These are phyloP conservation scores for Amauroascus niger DNA, from an alignment of 2,329 filamentous ascomycete species.

Conservation along the genomic window DNA sequence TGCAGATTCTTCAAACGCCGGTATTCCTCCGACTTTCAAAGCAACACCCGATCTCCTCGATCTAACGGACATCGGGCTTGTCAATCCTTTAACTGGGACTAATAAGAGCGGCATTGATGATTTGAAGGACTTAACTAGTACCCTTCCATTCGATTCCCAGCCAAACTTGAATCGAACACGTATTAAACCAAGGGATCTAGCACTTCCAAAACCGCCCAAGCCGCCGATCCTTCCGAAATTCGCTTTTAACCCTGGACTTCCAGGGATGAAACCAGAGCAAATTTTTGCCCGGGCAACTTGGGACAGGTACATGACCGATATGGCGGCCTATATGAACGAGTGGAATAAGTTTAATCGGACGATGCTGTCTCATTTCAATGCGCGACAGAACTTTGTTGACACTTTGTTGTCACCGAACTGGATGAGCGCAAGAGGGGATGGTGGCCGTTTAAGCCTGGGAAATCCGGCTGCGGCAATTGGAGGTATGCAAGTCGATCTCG, in stretches of 20 bases:
- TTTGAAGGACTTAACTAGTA: conserved; percentile 44
- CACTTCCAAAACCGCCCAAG: conserved; percentile 44
- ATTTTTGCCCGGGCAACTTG: conserved; percentile 41
- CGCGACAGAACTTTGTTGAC: conserved; percentile 41
- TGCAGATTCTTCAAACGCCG: background rate
- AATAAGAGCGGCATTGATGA: conserved; percentile 43
- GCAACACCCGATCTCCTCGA: conserved; percentile 29
- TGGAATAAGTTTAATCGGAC: conserved; percentile 47
- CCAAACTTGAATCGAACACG: conserved; percentile 34
- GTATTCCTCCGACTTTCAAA: background rate
- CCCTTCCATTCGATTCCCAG: conserved; percentile 51
- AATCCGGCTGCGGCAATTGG: background rate
- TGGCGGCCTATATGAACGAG: conserved; percentile 48
- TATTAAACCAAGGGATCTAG: conserved; percentile 32
- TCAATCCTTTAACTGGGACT: conserved; percentile 41
- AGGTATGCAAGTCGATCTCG: conserved; percentile 12
- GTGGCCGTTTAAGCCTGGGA: conserved; percentile 24
- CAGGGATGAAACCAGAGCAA: conserved; percentile 16
- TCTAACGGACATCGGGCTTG: conserved; percentile 43
- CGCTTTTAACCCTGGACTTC: background rate
- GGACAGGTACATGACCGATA: conserved; percentile 43
- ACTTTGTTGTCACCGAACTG: conserved; percentile 40
- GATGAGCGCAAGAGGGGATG: conserved; percentile 46
- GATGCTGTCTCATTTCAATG: conserved; percentile 48
- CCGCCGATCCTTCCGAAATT: conserved; percentile 35